A percentile compares a stretch with the other conserved stretches of the same genome.
Evolutionary conservation across 805 yeast species (phyloP).

Genomic region (Osmozyma mogii): DNA sequence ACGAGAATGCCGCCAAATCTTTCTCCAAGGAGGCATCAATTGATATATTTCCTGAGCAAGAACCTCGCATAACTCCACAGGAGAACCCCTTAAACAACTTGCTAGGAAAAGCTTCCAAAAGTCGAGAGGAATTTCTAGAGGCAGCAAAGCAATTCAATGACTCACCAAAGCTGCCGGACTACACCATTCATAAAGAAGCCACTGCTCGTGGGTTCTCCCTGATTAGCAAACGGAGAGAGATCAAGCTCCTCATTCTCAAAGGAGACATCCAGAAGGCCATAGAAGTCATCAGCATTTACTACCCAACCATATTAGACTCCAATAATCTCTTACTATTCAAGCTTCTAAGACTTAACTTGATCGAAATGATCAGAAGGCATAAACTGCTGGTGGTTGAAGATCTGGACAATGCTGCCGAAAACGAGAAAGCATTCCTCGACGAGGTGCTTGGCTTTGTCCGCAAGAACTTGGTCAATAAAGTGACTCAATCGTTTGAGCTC

Average conservation of each 20-base stretch:
- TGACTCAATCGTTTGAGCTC: slow-evolving; percentile 48
- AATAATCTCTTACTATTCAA: slow-evolving; percentile 64
- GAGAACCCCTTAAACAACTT: too few relatives aligned
- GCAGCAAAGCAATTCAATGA: slow-evolving; percentile 4
- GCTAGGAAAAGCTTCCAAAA: too few relatives aligned
- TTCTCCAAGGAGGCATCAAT: slow-evolving; percentile 53
- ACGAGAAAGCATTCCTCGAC: slow-evolving; percentile 44
- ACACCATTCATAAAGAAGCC: slow-evolving; percentile 2
- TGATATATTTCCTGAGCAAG: too few relatives aligned
- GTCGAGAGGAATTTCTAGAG: slow-evolving; percentile 2
- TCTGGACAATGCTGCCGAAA: slow-evolving; percentile 13
- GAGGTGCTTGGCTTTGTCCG: slow-evolving; percentile 52
- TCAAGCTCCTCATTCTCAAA: slow-evolving; percentile 44
- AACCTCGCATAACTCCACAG: too few relatives aligned
- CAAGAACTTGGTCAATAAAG: slow-evolving; percentile 53
- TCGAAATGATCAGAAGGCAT: slow-evolving; percentile 70
- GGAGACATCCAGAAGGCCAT: slow-evolving; percentile 61
- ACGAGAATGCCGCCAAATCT: slow-evolving; percentile 55
- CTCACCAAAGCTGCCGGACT: slow-evolving; percentile 8
- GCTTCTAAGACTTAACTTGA: slow-evolving; percentile 60
- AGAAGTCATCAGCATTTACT: slow-evolving; percentile 44
- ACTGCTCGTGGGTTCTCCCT: slow-evolving; percentile 35
- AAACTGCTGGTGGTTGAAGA: slow-evolving; percentile 10
- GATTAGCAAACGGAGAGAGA: slow-evolving; percentile 44
- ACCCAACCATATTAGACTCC: slow-evolving; percentile 59